Percentiles rank a stretch among this genome's conserved stretches.
These are phyloP conservation scores for Silybum marianum DNA, from an alignment of 129 eudicot genomes.

Conservation along the genomic window DNA sequence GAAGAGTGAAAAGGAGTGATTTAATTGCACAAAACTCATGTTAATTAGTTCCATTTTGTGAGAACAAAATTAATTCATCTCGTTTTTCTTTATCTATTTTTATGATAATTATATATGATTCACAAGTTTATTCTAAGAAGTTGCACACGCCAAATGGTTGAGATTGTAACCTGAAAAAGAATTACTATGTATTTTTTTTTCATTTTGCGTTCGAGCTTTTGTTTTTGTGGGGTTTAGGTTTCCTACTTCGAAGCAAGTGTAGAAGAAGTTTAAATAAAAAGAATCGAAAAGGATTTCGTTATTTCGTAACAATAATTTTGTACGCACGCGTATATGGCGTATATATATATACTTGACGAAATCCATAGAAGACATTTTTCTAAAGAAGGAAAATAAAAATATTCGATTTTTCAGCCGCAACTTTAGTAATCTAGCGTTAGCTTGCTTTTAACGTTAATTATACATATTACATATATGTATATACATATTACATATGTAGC, in stretches of 20 bases:
- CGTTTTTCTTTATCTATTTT: too few species aligned
- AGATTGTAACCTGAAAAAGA: not conserved
- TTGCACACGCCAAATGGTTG: not conserved
- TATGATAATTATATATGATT: not conserved
- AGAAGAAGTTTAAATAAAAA: not conserved
- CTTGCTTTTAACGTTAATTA: not conserved
- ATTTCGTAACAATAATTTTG: not conserved
- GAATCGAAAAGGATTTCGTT: not conserved
- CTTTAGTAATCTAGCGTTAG: not conserved
- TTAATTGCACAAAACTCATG: not conserved
- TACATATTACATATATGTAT: too few species aligned
- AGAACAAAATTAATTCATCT: not conserved
- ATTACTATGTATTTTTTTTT: too few species aligned
- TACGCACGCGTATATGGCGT: not conserved
- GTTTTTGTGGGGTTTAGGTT: not conserved
- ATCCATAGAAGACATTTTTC: not conserved
- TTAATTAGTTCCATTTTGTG: not conserved
- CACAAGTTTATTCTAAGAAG: not conserved
- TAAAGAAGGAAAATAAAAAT: not conserved
- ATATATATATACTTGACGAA: not conserved
- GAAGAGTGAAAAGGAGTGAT: not conserved
- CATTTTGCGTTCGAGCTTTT: not conserved
- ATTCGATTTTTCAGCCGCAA: not conserved
- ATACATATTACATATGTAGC: not conserved
- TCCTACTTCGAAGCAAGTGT: not conserved